Conservation (phyloP, 1,284 basidiomycete genomes). For the Athelia sp. region DNA sequence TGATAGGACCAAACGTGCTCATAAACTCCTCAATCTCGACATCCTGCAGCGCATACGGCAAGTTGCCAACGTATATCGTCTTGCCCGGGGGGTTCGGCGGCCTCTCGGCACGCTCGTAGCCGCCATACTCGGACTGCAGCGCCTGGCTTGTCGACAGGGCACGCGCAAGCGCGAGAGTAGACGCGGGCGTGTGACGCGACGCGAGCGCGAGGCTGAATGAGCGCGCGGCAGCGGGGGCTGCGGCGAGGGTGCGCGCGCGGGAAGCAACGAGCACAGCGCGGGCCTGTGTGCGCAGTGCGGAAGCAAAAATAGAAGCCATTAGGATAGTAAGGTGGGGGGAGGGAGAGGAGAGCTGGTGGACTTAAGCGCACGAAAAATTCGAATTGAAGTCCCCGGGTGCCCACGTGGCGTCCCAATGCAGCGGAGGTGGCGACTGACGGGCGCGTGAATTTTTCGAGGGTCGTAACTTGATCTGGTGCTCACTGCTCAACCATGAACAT, state of each 20-base stretch:
- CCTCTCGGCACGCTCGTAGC: constrained; percentile 1
- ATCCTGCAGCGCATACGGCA: constrained; percentile 36
- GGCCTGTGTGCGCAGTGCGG: constrained; percentile 27
- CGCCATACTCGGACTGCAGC: neutral
- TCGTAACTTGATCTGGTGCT: no score
- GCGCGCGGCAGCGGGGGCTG: neutral
- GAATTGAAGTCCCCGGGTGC: no score
- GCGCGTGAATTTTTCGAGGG: no score
- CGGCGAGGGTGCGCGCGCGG: neutral
- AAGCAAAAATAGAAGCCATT: constrained; percentile 25
- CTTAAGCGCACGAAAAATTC: no score
- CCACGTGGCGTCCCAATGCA: no score
- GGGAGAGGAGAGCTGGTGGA: no score
- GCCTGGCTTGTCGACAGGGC: neutral
- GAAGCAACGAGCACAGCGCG: constrained; percentile 19
- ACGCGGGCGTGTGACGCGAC: neutral
- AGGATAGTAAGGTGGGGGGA: neutral
- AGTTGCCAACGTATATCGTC: constrained; percentile 39
- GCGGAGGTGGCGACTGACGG: no score
- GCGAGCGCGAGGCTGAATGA: neutral
- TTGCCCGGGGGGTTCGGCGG: constrained; percentile 15
- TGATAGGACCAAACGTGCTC: constrained; percentile 28
- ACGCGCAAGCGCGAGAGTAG: neutral
- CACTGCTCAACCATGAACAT: no score
- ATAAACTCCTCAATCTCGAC: constrained; percentile 32